Conservation (phyloP, 257 asterid species). For the Striga asiatica region DNA sequence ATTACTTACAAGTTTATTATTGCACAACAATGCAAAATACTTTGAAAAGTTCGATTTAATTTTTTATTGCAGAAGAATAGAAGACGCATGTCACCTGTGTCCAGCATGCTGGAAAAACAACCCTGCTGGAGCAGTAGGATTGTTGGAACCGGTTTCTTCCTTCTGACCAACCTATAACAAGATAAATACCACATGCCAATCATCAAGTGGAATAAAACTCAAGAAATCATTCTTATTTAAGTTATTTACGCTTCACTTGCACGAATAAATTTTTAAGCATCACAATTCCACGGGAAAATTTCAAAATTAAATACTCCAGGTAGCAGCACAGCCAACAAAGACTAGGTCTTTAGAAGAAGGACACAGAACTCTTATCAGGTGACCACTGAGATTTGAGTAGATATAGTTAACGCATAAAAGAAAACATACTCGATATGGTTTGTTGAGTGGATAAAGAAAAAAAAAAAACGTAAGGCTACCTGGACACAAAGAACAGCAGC, state of each 20-base stretch:
- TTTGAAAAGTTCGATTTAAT: background rate
- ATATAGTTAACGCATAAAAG: conserved; percentile 5
- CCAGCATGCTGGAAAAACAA: conserved; percentile 98
- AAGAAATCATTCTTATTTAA: conserved; percentile 1
- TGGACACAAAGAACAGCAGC: conserved; percentile 95
- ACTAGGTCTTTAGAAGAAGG: too few species aligned
- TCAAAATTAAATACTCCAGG: too few species aligned
- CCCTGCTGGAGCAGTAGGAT: conserved; percentile 60
- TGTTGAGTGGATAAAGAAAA: background rate
- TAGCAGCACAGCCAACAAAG: too few species aligned
- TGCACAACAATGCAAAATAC: background rate
- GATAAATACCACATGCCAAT: conserved; percentile 7
- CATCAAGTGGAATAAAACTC: background rate
- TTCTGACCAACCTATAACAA: conserved; percentile 54
- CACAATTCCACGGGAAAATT: background rate
- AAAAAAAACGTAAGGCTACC: conserved; percentile 35
- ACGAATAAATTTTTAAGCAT: background rate
- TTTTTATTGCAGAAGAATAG: background rate
- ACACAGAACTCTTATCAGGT: conserved; percentile 77
- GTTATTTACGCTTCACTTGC: background rate
- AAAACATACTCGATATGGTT: background rate
- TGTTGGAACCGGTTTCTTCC: conserved; percentile 43
- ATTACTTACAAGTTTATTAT: background rate
- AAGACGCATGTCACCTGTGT: conserved; percentile 66
- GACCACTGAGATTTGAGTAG: conserved; percentile 64